A percentile compares a stretch with the other conserved stretches of the same genome.
Evolutionary conservation across 306 rosid species (phyloP).

Genomic region (Datisca glomerata): DNA sequence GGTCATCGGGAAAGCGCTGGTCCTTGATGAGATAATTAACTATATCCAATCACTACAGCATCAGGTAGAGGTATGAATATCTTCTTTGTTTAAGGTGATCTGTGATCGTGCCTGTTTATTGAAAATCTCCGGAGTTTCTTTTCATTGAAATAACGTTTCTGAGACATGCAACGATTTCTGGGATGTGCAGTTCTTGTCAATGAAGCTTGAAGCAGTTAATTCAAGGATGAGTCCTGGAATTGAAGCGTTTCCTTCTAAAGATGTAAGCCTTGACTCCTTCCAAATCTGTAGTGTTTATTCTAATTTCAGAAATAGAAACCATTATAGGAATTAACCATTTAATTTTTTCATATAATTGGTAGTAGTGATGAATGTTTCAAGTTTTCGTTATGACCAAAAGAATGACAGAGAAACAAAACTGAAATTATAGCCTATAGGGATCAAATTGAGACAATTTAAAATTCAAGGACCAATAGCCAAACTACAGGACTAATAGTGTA

Average conservation of each 20-base stretch:
- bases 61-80: constrained; percentile 68
- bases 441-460: too few species aligned
- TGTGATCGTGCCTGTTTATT: neutral
- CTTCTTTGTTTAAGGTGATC: constrained; percentile 4
- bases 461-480: too few species aligned
- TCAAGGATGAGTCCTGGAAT: constrained; percentile 52
- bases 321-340: neutral
- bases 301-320: neutral
- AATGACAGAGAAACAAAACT: too few species aligned
- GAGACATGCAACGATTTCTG: constrained; percentile 7
- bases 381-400: too few species aligned
- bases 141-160: neutral
- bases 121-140: neutral
- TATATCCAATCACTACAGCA: constrained; percentile 85
- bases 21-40: constrained; percentile 92
- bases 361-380: too few species aligned
- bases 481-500: too few species aligned
- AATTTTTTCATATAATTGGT: too few species aligned
- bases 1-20: constrained; percentile 93
- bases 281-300: neutral
- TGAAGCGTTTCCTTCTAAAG: constrained; percentile 72
- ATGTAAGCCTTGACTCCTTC: too few species aligned
- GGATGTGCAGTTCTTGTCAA: constrained; percentile 71
- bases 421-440: too few species aligned
- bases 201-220: constrained; percentile 93